Base-by-base conservation (phyloP, 1,284 basidiomycete species). In the Ceratobasidium papillatum region DNA sequence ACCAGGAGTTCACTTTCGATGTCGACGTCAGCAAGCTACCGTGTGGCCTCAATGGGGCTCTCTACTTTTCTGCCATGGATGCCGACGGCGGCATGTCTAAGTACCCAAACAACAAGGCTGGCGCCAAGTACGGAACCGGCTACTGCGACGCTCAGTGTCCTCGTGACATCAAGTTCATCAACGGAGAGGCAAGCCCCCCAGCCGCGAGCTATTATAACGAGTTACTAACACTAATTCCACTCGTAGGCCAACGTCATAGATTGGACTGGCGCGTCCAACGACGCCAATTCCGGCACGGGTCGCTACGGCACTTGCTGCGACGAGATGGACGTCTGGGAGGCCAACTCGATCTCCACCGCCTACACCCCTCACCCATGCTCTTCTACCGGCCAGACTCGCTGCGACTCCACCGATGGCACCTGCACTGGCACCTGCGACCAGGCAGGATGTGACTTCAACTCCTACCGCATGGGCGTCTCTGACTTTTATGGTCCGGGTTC, bases 391-490 rank as follows among this genome's bases (percentile, higher is more conserved):
- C 74, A 59, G 27, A 54, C 47, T 30, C 64, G 64, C 43, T 77
- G 76, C 76, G 45, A 47, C 45, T 47, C 45, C 19, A 47, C 9
- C 45, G 77, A 34, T 78, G 80, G 36, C 68, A 77, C 74, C 61
- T 78, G 77, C 66, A 61, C 63, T 63, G 77, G 79, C 68, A 77
- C 78, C 58, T 83, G 82, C 65, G 75, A 76, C 81, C 82, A 84
- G 78, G 84, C 86, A 76, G 86, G 86, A 66, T 87, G 86, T 81
- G 87, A 87, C 78, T 87, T 86, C 84, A 87, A 87, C 84, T 85
- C 86, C 45, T 88, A 79, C 83, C 86, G 87, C 77, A 84, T 86
- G 84, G 87, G 87, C 56, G 81, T 85, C 81, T 80, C 80, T 65
- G 80, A 78, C 69, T 87, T 87, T 85, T 84, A 84, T 80, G 86